phyloP scores from a whole-genome alignment of 1,139 yeast genomes.

The Cylindricascospora bacillispora region DNA sequence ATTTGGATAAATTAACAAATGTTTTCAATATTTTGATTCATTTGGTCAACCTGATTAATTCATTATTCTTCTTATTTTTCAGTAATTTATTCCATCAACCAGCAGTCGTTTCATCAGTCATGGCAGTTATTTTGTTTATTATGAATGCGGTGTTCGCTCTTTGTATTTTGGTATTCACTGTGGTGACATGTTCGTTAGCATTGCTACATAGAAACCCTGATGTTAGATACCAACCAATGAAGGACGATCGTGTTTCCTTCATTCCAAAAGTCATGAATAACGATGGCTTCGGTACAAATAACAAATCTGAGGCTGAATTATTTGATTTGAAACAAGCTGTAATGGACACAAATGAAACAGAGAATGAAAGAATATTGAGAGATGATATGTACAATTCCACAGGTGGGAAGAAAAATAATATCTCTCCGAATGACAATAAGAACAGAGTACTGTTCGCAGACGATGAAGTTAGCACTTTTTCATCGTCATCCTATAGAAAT shows the following conservation, averaged over 20 bases:
- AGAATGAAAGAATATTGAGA: slow-evolving; percentile 19
- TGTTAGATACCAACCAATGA: slow-evolving; percentile 90
- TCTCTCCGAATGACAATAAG: too few species aligned
- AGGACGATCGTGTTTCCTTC: slow-evolving; percentile 90
- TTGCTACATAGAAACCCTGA: slow-evolving; percentile 85
- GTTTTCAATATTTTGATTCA: slow-evolving; percentile 80
- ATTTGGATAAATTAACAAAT: slow-evolving; percentile 89
- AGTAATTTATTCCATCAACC: slow-evolving; percentile 78
- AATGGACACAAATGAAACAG: slow-evolving; percentile 59
- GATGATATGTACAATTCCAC: slow-evolving; percentile 13
- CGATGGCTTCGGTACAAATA: slow-evolving; percentile 20
- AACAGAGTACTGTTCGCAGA: slow-evolving; percentile 12
- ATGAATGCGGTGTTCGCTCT: slow-evolving; percentile 83
- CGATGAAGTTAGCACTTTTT: slow-evolving; percentile 19
- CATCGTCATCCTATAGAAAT: slow-evolving; percentile 8
- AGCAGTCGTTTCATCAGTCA: slow-evolving; percentile 73
- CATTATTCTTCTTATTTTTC: slow-evolving; percentile 79
- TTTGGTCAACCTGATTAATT: slow-evolving; percentile 65
- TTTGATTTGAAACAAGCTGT: slow-evolving; percentile 86
- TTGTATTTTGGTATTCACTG: slow-evolving; percentile 68
- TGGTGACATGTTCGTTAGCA: slow-evolving; percentile 78
- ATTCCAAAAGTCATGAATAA: slow-evolving; percentile 35
- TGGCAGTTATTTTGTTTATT: slow-evolving; percentile 86
- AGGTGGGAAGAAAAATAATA: not conserved
- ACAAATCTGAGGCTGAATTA: slow-evolving; percentile 54